Evolutionary conservation across 2,329 filamentous ascomycete genomes (phyloP).

Genomic region (Zymoseptoria brevis): DNA sequence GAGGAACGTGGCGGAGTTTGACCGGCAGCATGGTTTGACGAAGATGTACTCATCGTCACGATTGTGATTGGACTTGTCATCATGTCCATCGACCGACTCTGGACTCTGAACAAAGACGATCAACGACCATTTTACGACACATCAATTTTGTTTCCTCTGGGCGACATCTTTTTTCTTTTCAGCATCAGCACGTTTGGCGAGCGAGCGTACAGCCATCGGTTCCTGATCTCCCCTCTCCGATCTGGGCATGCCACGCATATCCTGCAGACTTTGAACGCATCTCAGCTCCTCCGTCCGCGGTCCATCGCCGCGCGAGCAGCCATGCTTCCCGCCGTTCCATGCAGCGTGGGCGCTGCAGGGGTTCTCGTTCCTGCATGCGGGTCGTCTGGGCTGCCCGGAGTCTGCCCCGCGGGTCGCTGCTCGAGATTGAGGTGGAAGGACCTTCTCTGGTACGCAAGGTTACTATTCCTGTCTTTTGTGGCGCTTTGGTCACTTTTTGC

Average conservation of each 20-base stretch:
- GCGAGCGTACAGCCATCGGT: neutral
- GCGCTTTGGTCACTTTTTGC: neutral
- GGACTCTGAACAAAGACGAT: neutral
- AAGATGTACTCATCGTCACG: neutral
- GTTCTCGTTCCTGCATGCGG: neutral
- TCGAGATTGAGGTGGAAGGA: neutral
- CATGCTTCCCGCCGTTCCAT: neutral
- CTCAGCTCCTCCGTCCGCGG: neutral
- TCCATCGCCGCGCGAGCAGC: neutral
- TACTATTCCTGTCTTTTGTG: neutral
- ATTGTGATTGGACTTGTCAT: neutral
- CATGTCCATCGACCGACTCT: too few species aligned
- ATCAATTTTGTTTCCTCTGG: neutral
- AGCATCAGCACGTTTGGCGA: neutral
- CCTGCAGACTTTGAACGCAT: neutral
- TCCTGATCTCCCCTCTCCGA: neutral
- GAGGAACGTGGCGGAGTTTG: neutral
- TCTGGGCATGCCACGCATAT: neutral
- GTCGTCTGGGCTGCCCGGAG: neutral
- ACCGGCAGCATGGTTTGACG: neutral
- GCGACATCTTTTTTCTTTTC: too few species aligned
- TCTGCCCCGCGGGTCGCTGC: neutral
- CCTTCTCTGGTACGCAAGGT: neutral
- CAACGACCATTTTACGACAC: neutral
- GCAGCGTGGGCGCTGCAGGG: too few species aligned